Conservation (phyloP, 495 filamentous ascomycete species). For the Hypoxylon rickii region DNA sequence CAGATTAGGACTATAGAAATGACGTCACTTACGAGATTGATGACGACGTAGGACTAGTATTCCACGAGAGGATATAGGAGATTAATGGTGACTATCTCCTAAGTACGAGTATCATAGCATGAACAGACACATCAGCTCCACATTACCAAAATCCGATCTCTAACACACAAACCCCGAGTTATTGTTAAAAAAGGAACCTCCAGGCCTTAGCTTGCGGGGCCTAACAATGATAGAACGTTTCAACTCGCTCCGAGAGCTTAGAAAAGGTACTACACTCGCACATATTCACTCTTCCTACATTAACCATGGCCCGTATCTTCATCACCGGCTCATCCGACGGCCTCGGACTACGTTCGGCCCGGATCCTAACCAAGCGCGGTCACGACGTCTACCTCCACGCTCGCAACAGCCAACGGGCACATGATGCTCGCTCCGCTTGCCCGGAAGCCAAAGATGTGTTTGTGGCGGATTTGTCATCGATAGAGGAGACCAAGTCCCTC, state of each 20-base stretch:
- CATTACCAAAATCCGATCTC: slow-evolving; percentile 13
- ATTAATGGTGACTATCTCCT: too few relatives aligned
- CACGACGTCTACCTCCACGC: slow-evolving; percentile 63
- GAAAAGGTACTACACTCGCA: too few relatives aligned
- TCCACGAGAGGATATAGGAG: not conserved
- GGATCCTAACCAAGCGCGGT: slow-evolving; percentile 53
- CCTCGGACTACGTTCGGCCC: slow-evolving; percentile 57
- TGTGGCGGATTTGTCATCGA: slow-evolving; percentile 55
- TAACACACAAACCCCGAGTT: slow-evolving; percentile 13
- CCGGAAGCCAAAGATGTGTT: too few relatives aligned
- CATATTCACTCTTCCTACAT: too few relatives aligned
- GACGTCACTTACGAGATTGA: not conserved
- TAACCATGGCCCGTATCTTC: slow-evolving; percentile 57
- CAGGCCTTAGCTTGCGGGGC: too few relatives aligned
- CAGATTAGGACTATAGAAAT: too few relatives aligned
- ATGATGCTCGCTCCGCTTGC: too few relatives aligned
- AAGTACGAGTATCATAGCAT: too few relatives aligned
- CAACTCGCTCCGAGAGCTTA: too few relatives aligned
- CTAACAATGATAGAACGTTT: too few relatives aligned
- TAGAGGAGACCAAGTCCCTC: slow-evolving; percentile 58
- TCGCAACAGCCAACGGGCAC: slow-evolving; percentile 55
- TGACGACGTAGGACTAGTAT: too few relatives aligned
- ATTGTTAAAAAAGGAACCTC: too few relatives aligned
- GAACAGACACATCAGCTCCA: not conserved
- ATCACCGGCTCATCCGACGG: slow-evolving; percentile 57